Base-by-base conservation (phyloP, 768 basidiomycete species). In the Suillus fuscotomentosus region DNA sequence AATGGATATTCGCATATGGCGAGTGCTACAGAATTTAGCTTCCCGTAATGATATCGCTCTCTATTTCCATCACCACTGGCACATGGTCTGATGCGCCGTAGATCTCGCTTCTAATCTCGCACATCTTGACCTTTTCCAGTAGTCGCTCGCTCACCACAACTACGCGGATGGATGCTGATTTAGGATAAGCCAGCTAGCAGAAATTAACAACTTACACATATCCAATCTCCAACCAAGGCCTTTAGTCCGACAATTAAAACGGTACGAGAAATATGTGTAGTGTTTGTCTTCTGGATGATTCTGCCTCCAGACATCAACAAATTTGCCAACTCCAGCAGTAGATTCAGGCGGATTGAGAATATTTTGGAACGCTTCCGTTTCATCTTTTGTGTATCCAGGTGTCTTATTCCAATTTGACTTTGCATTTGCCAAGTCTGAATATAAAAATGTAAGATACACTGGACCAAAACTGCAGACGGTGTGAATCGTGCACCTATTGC, bases 1-100 rank as follows among this genome's bases (percentile, higher is more conserved):
- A 41, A 3, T 17, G 15, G 17, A 41, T 20, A 24, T 27, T 15
- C 17, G 27, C 24, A 41, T 42, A 41, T 59, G 17, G 17, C 31
- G 22, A 42, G 17, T 41, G 17, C 36, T 42, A 20, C 17, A 24
- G 10, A 34, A 11, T 54, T 50, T 64, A 45, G 59, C 63, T 51
- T 43, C 67, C 65, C 63, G 68, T 68, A 61, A 84, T 65, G 77
- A 70, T 55, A 66, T 65, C 73, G 14, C 83, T 84, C 38, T 84
- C 82, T 56, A 94, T 81, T 71, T 96, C 94, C 77, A 95, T 76
- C 14, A 91, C 85, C 20, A 95, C 75, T 6, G 94, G 94, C 66
- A 90, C 85, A 72, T 95, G 93, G 70, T 95, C 94, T 36, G 91
- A 94, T 41, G 92, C 93, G 14, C 94, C 93, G 61, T 91, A 95